Conservation (phyloP, 2,329 filamentous ascomycete genomes). For the Clarireedia homoeocarpa region DNA sequence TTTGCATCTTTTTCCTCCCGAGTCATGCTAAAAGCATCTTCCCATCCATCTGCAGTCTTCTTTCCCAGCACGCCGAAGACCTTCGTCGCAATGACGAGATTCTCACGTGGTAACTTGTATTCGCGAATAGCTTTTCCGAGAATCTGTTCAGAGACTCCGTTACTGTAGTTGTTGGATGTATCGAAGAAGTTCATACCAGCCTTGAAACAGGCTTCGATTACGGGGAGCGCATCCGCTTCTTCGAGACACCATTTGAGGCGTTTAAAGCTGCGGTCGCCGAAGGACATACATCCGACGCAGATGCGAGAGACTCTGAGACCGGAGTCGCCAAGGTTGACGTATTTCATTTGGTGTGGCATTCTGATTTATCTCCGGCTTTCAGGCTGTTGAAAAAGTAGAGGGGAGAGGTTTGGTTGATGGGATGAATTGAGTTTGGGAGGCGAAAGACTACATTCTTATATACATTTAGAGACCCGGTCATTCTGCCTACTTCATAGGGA, state of each 20-base stretch:
- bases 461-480: too few relatives aligned
- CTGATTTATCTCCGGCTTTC: not conserved
- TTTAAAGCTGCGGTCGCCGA: conserved; percentile 29
- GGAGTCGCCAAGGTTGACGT: conserved; percentile 33
- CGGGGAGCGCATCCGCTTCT: conserved; percentile 35
- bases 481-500: too few relatives aligned
- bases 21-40: conserved; percentile 4
- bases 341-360: conserved; percentile 13
- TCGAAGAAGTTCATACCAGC: conserved; percentile 48
- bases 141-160: conserved; percentile 36
- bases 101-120: conserved; percentile 55
- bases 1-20: conserved; percentile 31
- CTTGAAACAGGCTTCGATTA: conserved; percentile 44
- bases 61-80: conserved; percentile 32
- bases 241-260: conserved; percentile 8
- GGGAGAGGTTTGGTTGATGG: too few relatives aligned
- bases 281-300: conserved; percentile 44
- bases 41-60: conserved; percentile 7
- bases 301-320: conserved; percentile 45
- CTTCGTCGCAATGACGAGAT: conserved; percentile 60
- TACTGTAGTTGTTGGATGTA: conserved; percentile 41
- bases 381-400: too few relatives aligned
- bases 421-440: too few relatives aligned
- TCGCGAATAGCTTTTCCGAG: conserved; percentile 50
- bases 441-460: too few relatives aligned